These are phyloP conservation scores for Picea engelmannii DNA, from an alignment of 83 land plant genomes.

Conservation along the genomic window DNA sequence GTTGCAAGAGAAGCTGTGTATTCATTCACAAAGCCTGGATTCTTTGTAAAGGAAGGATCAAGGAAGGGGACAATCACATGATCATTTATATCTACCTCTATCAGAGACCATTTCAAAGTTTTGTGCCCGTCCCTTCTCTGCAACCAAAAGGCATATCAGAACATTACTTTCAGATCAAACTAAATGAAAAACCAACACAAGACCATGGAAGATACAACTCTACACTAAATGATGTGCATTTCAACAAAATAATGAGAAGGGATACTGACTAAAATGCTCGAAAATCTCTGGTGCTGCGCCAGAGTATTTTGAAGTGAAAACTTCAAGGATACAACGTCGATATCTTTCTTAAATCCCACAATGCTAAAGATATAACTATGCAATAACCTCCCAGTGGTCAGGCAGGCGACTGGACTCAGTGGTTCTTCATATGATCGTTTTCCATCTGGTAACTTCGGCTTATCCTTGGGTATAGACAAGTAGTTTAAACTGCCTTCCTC, in stretches of 20 bases:
- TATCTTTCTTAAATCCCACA: too few relatives aligned
- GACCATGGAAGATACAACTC: too few relatives aligned
- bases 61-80: slow-evolving; percentile 45
- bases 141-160: neutral
- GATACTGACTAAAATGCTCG: neutral
- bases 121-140: slow-evolving; percentile 24
- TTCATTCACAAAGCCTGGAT: too few relatives aligned
- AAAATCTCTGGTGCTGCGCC: slow-evolving; percentile 8
- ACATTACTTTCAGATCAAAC: too few relatives aligned
- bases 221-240: too few relatives aligned
- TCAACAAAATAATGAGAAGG: neutral
- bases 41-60: too few relatives aligned
- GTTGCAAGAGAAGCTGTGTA: too few relatives aligned
- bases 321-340: neutral
- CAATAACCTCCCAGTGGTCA: neutral
- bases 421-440: neutral
- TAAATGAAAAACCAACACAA: too few relatives aligned
- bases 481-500: neutral
- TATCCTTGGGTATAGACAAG: neutral
- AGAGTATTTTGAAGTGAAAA: neutral
- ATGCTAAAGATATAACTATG: slow-evolving; percentile 4
- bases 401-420: neutral
- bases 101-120: slow-evolving; percentile 31
- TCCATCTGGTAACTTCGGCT: too few relatives aligned
- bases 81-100: slow-evolving; percentile 33